Conservation (phyloP, 2,329 filamentous ascomycete species). For the Chaetothyriales sp. region DNA sequence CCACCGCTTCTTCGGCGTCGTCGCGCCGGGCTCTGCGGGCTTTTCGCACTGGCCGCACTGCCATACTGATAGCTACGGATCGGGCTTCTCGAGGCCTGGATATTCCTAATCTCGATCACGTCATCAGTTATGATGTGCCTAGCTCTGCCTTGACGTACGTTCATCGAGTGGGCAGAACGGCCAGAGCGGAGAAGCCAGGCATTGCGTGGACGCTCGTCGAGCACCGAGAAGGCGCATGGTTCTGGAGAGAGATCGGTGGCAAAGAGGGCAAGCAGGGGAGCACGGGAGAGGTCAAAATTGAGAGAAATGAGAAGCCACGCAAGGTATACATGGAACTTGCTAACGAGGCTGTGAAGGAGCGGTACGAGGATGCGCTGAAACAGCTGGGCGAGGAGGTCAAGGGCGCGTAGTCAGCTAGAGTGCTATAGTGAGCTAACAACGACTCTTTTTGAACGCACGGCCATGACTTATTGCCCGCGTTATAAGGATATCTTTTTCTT, state of each 20-base stretch:
- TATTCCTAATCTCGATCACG: conserved; percentile 79
- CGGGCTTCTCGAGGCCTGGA: conserved; percentile 89
- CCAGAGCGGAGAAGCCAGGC: conserved; percentile 73
- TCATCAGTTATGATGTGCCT: conserved; percentile 91
- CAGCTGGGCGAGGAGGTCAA: conserved; percentile 12
- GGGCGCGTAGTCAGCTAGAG: neutral
- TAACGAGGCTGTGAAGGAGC: conserved; percentile 3
- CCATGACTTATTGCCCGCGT: neutral
- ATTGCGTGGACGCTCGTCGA: conserved; percentile 73
- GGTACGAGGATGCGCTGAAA: conserved; percentile 14
- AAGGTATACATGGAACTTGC: conserved; percentile 7
- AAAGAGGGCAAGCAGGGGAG: conserved; percentile 21
- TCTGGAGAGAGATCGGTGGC: conserved; percentile 64
- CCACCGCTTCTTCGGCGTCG: conserved; percentile 13
- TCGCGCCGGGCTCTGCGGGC: conserved; percentile 65
- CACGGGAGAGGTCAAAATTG: neutral
- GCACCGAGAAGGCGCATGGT: conserved; percentile 77
- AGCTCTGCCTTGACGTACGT: conserved; percentile 94
- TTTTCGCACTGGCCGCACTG: conserved; percentile 76
- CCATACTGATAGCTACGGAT: conserved; percentile 90
- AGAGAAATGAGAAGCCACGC: conserved; percentile 6
- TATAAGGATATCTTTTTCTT: neutral
- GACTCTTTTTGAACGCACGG: neutral
- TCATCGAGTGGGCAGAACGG: conserved; percentile 88
- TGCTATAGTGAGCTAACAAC: neutral